These are phyloP conservation scores for Phialophora expanda DNA, from an alignment of 2,329 filamentous ascomycete species.

Conservation along the genomic window DNA sequence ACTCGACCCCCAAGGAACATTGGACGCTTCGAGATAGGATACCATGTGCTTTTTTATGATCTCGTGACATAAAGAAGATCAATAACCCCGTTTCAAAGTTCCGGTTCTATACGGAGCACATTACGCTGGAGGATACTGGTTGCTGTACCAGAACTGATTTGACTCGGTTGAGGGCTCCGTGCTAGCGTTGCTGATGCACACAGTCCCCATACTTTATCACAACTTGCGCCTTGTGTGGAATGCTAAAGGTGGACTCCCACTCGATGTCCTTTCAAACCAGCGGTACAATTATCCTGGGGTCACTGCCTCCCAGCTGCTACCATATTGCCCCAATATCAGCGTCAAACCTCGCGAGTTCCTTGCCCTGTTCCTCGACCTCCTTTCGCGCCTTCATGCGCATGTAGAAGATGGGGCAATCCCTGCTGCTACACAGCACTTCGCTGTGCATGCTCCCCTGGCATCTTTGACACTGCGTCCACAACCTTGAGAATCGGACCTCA, in stretches of 20 bases:
- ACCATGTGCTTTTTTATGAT: not conserved
- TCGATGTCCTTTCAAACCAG: not conserved
- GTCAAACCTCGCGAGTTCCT: conserved; percentile 89
- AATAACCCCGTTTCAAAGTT: not conserved
- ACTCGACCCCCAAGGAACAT: too few species aligned
- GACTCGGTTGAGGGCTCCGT: too few species aligned
- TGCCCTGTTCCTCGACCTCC: conserved; percentile 92
- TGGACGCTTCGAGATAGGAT: not conserved
- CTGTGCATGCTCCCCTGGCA: conserved; percentile 98
- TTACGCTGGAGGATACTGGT: not conserved
- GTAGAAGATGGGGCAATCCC: conserved; percentile 98
- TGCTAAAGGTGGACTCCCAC: not conserved
- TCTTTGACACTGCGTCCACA: conserved; percentile 98
- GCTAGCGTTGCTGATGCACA: not conserved
- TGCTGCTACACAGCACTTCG: conserved; percentile 94
- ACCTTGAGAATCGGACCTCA: conserved; percentile 85
- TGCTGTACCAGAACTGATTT: not conserved
- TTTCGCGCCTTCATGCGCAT: conserved; percentile 99
- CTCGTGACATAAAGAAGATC: not conserved
- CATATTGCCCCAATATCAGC: conserved; percentile 68
- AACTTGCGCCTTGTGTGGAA: not conserved
- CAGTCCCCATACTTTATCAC: not conserved
- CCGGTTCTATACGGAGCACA: not conserved
- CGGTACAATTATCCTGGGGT: not conserved
- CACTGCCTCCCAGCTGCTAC: conserved; percentile 16